Percentiles rank a stretch among this genome's conserved stretches.
Conservation (phyloP, 148 eudicot genomes). For the Silene latifolia region DNA sequence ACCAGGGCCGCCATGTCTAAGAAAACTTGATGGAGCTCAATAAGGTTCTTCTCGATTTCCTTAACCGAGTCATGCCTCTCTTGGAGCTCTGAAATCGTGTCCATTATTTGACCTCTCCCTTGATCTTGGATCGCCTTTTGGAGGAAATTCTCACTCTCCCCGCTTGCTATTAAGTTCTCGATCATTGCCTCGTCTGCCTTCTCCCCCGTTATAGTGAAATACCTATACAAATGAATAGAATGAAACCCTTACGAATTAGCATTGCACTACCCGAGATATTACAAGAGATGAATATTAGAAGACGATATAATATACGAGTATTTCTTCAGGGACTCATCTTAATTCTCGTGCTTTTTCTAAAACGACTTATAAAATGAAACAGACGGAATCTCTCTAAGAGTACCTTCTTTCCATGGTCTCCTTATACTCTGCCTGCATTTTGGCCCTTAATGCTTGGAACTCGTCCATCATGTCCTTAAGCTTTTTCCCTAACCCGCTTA, state of each 20-base stretch:
- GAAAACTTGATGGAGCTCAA: constrained; percentile 67
- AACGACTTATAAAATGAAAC: background rate
- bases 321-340: no score
- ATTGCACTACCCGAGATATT: no score
- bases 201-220: constrained; percentile 55
- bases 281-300: no score
- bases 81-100: constrained; percentile 68
- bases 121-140: constrained; percentile 77
- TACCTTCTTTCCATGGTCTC: constrained; percentile 56
- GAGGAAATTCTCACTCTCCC: constrained; percentile 52
- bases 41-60: constrained; percentile 61
- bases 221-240: background rate
- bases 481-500: constrained; percentile 49
- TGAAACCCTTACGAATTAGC: background rate
- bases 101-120: constrained; percentile 57
- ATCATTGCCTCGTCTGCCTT: constrained; percentile 54
- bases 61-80: constrained; percentile 70
- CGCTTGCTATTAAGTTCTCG: constrained; percentile 59
- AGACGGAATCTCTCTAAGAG: background rate
- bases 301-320: no score
- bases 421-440: constrained; percentile 44
- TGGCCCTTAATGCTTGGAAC: constrained; percentile 47
- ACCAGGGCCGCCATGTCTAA: constrained; percentile 70
- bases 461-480: constrained; percentile 58
- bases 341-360: no score